phyloP scores from a whole-genome alignment of 305 asterid genomes.

The Solanum hybrid region DNA sequence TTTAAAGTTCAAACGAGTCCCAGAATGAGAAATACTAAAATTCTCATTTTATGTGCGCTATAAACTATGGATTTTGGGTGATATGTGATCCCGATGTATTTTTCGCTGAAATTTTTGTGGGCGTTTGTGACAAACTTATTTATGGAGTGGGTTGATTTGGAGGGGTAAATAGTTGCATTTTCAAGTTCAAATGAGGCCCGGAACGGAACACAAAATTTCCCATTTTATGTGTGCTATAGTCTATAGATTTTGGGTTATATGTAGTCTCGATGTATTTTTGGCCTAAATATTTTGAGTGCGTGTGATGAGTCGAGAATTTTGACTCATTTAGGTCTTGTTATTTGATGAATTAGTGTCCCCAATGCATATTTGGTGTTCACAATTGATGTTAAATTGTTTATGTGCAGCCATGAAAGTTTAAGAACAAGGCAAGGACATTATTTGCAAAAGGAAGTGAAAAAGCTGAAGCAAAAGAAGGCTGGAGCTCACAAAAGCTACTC shows the following conservation, averaged over 20 bases:
- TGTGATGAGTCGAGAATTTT: neutral
- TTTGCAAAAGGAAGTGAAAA: no score
- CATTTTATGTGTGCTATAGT: neutral
- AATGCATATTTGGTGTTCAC: neutral
- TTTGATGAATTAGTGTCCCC: neutral
- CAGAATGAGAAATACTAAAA: neutral
- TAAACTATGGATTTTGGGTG: neutral
- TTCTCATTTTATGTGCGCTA: neutral
- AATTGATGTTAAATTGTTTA: neutral
- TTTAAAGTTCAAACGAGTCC: neutral
- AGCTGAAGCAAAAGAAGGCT: neutral
- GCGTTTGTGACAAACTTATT: neutral
- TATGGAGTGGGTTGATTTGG: neutral
- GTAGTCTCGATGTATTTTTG: no score
- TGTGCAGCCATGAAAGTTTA: neutral
- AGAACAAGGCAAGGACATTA: neutral
- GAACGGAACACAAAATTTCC: neutral
- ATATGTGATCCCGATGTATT: neutral
- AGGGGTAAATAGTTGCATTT: neutral
- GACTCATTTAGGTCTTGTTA: neutral
- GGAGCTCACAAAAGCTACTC: neutral
- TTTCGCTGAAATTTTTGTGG: neutral
- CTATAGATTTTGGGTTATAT: neutral
- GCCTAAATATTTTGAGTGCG: no score
- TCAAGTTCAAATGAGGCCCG: neutral